A percentile compares a stretch with the other conserved stretches of the same genome.
Evolutionary conservation across 129 eudicot species (phyloP).

Genomic region (Gnaphalium uliginosum): DNA sequence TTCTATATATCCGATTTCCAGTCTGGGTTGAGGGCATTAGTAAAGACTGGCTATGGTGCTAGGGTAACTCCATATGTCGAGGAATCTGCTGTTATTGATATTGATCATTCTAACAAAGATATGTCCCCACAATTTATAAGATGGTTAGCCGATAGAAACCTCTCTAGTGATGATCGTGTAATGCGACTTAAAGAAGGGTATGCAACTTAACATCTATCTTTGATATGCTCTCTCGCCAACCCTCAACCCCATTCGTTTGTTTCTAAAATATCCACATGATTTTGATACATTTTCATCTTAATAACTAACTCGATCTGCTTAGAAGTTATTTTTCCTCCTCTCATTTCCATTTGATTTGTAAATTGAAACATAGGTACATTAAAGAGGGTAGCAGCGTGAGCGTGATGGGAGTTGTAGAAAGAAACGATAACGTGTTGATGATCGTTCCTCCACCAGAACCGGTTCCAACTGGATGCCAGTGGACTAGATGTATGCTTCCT

Average conservation of each 20-base stretch:
- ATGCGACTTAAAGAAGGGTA: slow-evolving; percentile 78
- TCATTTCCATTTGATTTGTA: too few relatives aligned
- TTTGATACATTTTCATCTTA: not conserved
- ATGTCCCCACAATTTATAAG: slow-evolving; percentile 58
- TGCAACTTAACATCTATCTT: slow-evolving; percentile 1
- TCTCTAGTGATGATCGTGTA: slow-evolving; percentile 66
- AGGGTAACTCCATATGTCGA: slow-evolving; percentile 68
- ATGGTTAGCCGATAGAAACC: slow-evolving; percentile 63
- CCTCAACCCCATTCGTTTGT: too few relatives aligned
- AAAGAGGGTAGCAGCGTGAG: slow-evolving; percentile 79
- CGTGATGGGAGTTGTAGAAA: slow-evolving; percentile 69
- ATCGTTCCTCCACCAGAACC: slow-evolving; percentile 74
- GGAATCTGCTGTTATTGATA: slow-evolving; percentile 57
- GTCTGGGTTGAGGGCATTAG: slow-evolving; percentile 68
- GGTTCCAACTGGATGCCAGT: slow-evolving; percentile 58
- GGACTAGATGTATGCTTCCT: slow-evolving; percentile 66
- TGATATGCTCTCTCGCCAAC: not conserved
- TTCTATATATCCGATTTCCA: slow-evolving; percentile 73
- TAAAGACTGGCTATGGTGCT: slow-evolving; percentile 67
- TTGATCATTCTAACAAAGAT: slow-evolving; percentile 54
- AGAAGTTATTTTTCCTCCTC: too few relatives aligned
- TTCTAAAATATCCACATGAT: not conserved
- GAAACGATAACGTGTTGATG: slow-evolving; percentile 68
- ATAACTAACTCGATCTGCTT: not conserved
- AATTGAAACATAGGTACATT: slow-evolving; percentile 49